A percentile compares a stretch with the other conserved stretches of the same genome.
phyloP scores from a whole-genome alignment of 306 rosid species.

The Rosa multiflora region DNA sequence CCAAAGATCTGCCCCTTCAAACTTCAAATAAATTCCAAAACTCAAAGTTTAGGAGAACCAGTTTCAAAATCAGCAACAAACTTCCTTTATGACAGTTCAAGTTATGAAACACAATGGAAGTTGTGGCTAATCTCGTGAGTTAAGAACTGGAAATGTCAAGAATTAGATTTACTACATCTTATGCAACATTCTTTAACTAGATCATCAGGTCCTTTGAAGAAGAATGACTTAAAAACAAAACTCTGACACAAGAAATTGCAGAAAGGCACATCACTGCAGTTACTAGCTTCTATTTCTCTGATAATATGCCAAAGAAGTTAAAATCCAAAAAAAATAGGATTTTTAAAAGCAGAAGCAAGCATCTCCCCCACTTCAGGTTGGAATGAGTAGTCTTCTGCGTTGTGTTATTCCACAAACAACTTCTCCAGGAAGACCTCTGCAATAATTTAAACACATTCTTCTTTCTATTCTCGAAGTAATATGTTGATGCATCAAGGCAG shows the following conservation, averaged over 20 bases:
- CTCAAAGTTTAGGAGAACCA: not conserved
- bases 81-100: not conserved
- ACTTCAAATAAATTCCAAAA: not conserved
- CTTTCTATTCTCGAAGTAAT: not conserved
- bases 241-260: not conserved
- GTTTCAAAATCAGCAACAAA: not conserved
- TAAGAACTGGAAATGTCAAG: not conserved
- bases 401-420: not conserved
- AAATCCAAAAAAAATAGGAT: not conserved
- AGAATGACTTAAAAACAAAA: not conserved
- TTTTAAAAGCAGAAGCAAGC: no score
- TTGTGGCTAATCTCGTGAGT: not conserved
- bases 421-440: not conserved
- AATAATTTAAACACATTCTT: not conserved
- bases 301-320: not conserved
- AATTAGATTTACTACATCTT: not conserved
- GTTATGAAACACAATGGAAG: not conserved
- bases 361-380: not conserved
- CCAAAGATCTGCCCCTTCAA: not conserved
- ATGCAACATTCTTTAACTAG: slow-evolving; percentile 1
- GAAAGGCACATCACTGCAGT: not conserved
- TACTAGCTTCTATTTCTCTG: not conserved
- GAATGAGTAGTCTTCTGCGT: not conserved
- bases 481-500: slow-evolving; percentile 6
- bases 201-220: not conserved